Percentiles rank a stretch among this genome's conserved stretches.
Conservation (phyloP, 1,284 basidiomycete species). For the Puccinia brachypodii region DNA sequence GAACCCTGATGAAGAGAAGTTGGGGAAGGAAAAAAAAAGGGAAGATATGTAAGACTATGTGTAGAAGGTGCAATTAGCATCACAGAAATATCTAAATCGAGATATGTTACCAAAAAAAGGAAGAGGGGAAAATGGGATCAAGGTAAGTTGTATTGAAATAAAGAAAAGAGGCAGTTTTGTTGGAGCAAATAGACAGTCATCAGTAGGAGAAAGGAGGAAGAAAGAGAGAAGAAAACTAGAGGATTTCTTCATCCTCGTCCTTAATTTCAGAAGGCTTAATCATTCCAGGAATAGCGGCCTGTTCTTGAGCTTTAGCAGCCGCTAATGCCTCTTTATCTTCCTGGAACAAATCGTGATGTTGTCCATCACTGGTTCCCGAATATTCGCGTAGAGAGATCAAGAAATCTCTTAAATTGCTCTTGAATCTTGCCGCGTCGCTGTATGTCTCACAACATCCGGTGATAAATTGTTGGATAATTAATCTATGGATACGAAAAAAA, state of each 20-base stretch:
- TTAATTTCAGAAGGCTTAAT: conserved; percentile 86
- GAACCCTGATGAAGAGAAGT: background rate
- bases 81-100: conserved; percentile 12
- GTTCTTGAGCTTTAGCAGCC: conserved; percentile 68
- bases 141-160: no score
- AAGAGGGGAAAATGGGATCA: background rate
- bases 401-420: conserved; percentile 76
- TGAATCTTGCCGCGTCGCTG: conserved; percentile 87
- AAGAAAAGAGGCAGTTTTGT: no score
- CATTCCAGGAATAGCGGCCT: conserved; percentile 97
- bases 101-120: background rate
- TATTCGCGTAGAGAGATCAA: conserved; percentile 69
- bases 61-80: conserved; percentile 10
- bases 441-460: conserved; percentile 79
- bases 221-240: conserved; percentile 49
- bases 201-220: background rate
- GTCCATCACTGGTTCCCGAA: conserved; percentile 62
- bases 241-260: conserved; percentile 77
- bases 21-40: conserved; percentile 1
- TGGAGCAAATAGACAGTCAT: no score
- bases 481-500: no score
- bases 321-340: conserved; percentile 93
- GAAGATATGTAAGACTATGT: background rate
- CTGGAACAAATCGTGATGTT: conserved; percentile 80
- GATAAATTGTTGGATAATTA: conserved; percentile 76